Base-by-base conservation (phyloP, 129 eudicot genomes). In the Tagetes erecta region DNA sequence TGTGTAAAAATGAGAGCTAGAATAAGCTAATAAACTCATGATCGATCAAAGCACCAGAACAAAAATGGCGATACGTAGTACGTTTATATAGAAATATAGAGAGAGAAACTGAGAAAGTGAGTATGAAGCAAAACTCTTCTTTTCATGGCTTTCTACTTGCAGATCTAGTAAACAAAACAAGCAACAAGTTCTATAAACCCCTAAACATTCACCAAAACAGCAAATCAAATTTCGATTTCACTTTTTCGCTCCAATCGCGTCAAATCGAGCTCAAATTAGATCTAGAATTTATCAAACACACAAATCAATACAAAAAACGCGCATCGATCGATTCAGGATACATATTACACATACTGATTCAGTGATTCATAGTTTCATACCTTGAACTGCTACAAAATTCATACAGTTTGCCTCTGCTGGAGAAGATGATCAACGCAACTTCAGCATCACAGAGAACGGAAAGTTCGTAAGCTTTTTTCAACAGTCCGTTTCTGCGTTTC, bases 161-260 rank as follows among this genome's bases (percentile, higher is more conserved):
- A 89, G 96, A 89, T 89, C 96, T 87, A 87, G 72, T 85, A 82
- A 56, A 70, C 78, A 84, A 73, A 80, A 67, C 82, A 76, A 81
- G 81, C 85, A 78, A 83, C 75, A 44, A 76, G 77, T 47, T 78
- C 90, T 74, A 83, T 69, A 81, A 80, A 79, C 81, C 64, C 79
- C 65, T 47, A 83, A 64, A 68, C 83, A 82, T 75, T 84, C 92
- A 85, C 87, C 44, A 80, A 85, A 83, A 87, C 81, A 82, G 88
- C 79, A 80, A 83, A 72, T 58, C 39, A 53, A 13, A 44, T 42
- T 27, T 2, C 12, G 9, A 46, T 36, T 35, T 30, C 53, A 55
- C 52, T 34, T 30, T 2, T 37, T 64, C 59, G 34, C 69, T 42
- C 40, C 30, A 57, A 27, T 58, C 13, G 2, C 65, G n/a, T 34